Percentiles rank a stretch among this genome's conserved stretches.
phyloP scores from a whole-genome alignment of 2,329 filamentous ascomycete genomes.

The Diplodia intermedia region DNA sequence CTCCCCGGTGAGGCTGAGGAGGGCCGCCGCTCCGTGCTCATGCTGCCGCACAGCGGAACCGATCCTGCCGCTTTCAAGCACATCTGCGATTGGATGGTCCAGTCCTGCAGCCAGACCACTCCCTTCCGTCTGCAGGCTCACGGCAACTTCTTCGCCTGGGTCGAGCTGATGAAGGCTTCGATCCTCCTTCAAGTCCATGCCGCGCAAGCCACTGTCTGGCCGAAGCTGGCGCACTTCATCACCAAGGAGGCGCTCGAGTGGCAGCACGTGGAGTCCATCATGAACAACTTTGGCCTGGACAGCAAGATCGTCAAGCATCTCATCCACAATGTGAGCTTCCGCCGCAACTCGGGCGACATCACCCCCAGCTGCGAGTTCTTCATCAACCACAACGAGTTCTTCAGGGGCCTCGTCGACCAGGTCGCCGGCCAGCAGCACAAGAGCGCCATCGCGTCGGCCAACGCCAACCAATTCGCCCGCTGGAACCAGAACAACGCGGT shows the following conservation, averaged over 20 bases:
- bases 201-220: background rate
- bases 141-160: constrained; percentile 5
- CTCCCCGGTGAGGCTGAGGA: background rate
- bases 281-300: background rate
- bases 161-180: constrained; percentile 12
- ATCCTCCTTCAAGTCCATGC: background rate
- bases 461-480: background rate
- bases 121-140: background rate
- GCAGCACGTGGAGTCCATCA: background rate
- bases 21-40: background rate
- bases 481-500: background rate
- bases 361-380: background rate
- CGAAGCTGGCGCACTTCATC: background rate
- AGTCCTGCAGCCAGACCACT: background rate
- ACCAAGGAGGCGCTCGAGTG: background rate
- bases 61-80: background rate
- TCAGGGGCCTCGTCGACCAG: background rate
- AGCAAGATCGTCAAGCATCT: constrained; percentile 20
- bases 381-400: background rate
- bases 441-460: background rate
- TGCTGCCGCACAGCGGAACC: background rate
- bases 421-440: background rate
- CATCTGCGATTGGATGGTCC: constrained; percentile 13
- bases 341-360: background rate
- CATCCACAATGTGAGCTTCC: constrained; percentile 6